These are phyloP conservation scores for Rhizopus sp. DNA, from an alignment of 371 early-diverging fungal genomes.

Conservation along the genomic window DNA sequence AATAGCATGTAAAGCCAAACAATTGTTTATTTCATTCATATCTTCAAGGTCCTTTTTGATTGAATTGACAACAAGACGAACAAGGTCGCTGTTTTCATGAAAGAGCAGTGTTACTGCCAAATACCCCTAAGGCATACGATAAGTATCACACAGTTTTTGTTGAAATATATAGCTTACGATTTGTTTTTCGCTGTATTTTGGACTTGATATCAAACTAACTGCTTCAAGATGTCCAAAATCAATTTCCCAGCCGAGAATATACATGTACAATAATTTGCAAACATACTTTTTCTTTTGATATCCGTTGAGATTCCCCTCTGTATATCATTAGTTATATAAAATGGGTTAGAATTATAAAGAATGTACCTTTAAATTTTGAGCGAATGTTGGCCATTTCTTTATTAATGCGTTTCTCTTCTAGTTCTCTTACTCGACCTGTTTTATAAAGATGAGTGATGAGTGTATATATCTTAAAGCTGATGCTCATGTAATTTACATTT, in stretches of 20 bases:
- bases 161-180: slow-evolving; percentile 65
- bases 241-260: slow-evolving; percentile 96
- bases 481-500: slow-evolving; percentile 60
- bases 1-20: slow-evolving; percentile 92
- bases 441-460: not conserved
- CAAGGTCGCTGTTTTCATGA: slow-evolving; percentile 82
- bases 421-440: slow-evolving; percentile 91
- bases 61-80: slow-evolving; percentile 84
- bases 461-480: not conserved
- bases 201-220: slow-evolving; percentile 85
- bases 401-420: slow-evolving; percentile 97
- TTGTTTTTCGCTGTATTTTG: slow-evolving; percentile 95
- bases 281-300: slow-evolving; percentile 99
- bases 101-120: slow-evolving; percentile 91
- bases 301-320: slow-evolving; percentile 89
- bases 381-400: slow-evolving; percentile 99
- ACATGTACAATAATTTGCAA: slow-evolving; percentile 97
- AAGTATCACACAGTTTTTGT: not conserved
- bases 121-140: slow-evolving; percentile 75
- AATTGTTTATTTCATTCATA: slow-evolving; percentile 85
- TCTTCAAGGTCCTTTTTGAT: slow-evolving; percentile 90
- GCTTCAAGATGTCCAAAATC: slow-evolving; percentile 98
- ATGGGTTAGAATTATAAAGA: not conserved
- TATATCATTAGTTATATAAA: not conserved
- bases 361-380: slow-evolving; percentile 92